Evolutionary conservation across 2,329 filamentous ascomycete genomes (phyloP).

Genomic region (Aspergillus udagawae): DNA sequence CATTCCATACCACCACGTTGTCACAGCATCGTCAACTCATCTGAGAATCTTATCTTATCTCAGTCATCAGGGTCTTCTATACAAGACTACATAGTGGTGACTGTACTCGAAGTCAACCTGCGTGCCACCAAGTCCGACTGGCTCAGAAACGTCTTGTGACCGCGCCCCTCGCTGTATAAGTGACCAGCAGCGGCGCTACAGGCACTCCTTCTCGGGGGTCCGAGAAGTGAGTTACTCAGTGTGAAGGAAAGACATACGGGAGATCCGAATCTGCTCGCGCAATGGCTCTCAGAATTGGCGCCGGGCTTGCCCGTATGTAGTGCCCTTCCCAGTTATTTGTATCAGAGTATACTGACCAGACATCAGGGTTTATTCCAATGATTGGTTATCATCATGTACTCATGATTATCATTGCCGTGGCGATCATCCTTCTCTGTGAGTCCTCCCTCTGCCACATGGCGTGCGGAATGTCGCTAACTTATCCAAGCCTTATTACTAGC

Average conservation of each 20-base stretch:
- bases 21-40: neutral
- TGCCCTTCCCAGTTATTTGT: neutral
- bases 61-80: neutral
- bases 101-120: neutral
- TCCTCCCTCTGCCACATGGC: constrained; percentile 16
- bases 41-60: neutral
- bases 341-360: constrained; percentile 3
- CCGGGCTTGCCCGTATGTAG: constrained; percentile 35
- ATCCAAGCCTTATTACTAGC: constrained; percentile 77
- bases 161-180: neutral
- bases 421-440: constrained; percentile 93
- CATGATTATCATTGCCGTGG: constrained; percentile 92
- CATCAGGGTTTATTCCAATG: constrained; percentile 55
- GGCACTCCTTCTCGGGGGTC: constrained; percentile 37
- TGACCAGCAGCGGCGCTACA: constrained; percentile 4
- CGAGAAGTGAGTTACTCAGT: constrained; percentile 36
- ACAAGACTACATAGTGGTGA: neutral
- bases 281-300: constrained; percentile 29
- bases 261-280: constrained; percentile 9
- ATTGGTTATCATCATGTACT: constrained; percentile 78
- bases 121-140: neutral
- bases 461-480: constrained; percentile 16
- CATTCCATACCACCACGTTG: constrained; percentile 26
- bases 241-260: constrained; percentile 11
- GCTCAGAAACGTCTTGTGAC: neutral